These are phyloP conservation scores for Barnettozyma hawaiiensis DNA, from an alignment of 1,139 yeast genomes.

Conservation along the genomic window DNA sequence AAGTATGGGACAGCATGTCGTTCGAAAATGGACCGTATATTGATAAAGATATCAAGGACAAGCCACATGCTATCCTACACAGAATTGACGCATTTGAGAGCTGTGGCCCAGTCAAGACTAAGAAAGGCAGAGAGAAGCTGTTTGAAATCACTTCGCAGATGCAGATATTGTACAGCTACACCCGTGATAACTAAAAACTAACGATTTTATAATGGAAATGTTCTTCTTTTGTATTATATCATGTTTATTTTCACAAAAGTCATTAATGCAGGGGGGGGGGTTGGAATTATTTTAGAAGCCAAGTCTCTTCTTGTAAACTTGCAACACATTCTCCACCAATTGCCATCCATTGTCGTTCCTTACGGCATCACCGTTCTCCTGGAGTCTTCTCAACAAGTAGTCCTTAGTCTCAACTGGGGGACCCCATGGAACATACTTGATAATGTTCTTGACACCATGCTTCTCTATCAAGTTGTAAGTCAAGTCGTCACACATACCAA, in stretches of 20 bases:
- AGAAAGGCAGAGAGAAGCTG: background rate
- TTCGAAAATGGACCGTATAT: background rate
- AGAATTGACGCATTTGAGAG: background rate
- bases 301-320: slow-evolving; percentile 39
- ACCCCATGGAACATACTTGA: slow-evolving; percentile 98
- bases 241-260: background rate
- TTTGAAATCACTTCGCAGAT: slow-evolving; percentile 9
- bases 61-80: background rate
- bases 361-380: slow-evolving; percentile 96
- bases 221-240: too few species aligned
- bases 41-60: background rate
- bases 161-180: slow-evolving; percentile 2
- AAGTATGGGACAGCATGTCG: background rate
- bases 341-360: slow-evolving; percentile 84
- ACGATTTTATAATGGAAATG: too few species aligned
- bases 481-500: slow-evolving; percentile 94
- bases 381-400: slow-evolving; percentile 82
- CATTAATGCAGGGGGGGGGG: background rate
- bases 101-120: background rate
- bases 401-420: slow-evolving; percentile 93
- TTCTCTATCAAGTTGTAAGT: slow-evolving; percentile 67
- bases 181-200: background rate
- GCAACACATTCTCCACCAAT: slow-evolving; percentile 51
- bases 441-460: slow-evolving; percentile 65
- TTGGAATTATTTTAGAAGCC: background rate